Conservation (phyloP, 768 basidiomycete genomes). For the Agaricus subrufescens region DNA sequence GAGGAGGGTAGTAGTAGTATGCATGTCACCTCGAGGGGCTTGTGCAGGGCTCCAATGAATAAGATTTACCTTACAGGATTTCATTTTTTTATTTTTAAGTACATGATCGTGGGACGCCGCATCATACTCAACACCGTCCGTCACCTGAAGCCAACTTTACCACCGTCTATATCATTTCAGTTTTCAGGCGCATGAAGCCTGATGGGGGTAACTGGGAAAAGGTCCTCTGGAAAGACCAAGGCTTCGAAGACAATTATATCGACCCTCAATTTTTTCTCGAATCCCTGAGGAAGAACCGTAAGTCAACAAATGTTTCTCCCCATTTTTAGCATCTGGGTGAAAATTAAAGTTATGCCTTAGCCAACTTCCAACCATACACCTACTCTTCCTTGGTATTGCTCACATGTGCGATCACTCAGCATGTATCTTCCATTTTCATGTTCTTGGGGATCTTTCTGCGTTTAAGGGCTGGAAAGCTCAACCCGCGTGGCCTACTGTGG, state of each 20-base stretch:
- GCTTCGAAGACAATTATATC: constrained; percentile 84
- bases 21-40: background rate
- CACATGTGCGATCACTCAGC: constrained; percentile 78
- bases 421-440: constrained; percentile 73
- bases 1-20: background rate
- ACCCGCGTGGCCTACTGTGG: constrained; percentile 68
- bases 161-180: background rate
- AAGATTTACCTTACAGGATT: constrained; percentile 2
- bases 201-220: constrained; percentile 48
- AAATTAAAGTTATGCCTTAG: constrained; percentile 29
- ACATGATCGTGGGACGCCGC: constrained; percentile 10
- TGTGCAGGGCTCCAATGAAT: background rate
- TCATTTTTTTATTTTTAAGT: background rate
- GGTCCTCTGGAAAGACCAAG: constrained; percentile 74
- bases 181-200: constrained; percentile 1
- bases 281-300: constrained; percentile 75
- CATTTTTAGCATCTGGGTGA: constrained; percentile 1
- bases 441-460: constrained; percentile 79
- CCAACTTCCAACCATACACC: constrained; percentile 75
- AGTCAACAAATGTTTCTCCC: constrained; percentile 19
- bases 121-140: background rate
- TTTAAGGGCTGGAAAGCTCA: constrained; percentile 57
- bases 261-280: constrained; percentile 70
- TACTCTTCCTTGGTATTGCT: constrained; percentile 70
- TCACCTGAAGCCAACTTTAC: background rate